Percentiles rank a stretch among this genome's conserved stretches.
Conservation (phyloP, 2,329 filamentous ascomycete species). For the Alternaria conjuncta region DNA sequence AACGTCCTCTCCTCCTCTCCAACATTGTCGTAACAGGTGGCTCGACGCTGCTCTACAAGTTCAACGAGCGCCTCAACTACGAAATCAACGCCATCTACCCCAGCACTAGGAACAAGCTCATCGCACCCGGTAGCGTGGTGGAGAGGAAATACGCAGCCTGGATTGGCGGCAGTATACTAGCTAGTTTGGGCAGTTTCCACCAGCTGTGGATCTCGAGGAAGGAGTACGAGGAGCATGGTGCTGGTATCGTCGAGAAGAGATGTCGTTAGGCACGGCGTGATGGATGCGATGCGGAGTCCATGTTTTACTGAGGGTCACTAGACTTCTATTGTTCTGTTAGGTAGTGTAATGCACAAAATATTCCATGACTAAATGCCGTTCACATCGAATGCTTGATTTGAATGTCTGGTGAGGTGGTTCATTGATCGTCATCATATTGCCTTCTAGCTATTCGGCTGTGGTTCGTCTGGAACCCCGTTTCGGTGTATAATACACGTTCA, state of each 20-base stretch:
- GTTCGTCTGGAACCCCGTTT: background rate
- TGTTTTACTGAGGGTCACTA: background rate
- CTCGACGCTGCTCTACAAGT: slow-evolving; percentile 84
- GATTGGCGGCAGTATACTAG: slow-evolving; percentile 96
- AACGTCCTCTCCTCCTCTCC: slow-evolving; percentile 79
- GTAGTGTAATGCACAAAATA: background rate
- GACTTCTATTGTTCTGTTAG: background rate
- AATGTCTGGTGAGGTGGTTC: background rate
- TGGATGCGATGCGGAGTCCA: background rate
- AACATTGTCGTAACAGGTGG: slow-evolving; percentile 95
- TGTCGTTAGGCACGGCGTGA: slow-evolving; percentile 72
- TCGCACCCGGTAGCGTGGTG: slow-evolving; percentile 82
- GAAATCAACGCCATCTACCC: slow-evolving; percentile 85
- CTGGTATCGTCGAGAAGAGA: slow-evolving; percentile 89
- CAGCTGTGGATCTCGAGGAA: slow-evolving; percentile 99
- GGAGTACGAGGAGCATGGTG: slow-evolving; percentile 96
- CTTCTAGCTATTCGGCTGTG: slow-evolving; percentile 18
- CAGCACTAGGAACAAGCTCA: slow-evolving; percentile 83
- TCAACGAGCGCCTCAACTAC: slow-evolving; percentile 86
- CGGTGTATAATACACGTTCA: slow-evolving; percentile 30
- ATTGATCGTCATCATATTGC: slow-evolving; percentile 23
- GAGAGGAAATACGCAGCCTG: slow-evolving; percentile 93
- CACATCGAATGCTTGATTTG: background rate
- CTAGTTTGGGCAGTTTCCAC: slow-evolving; percentile 95
- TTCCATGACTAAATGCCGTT: background rate